Evolutionary conservation across 2,329 filamentous ascomycete genomes (phyloP).

Genomic region (Trichoderma atroviride): DNA sequence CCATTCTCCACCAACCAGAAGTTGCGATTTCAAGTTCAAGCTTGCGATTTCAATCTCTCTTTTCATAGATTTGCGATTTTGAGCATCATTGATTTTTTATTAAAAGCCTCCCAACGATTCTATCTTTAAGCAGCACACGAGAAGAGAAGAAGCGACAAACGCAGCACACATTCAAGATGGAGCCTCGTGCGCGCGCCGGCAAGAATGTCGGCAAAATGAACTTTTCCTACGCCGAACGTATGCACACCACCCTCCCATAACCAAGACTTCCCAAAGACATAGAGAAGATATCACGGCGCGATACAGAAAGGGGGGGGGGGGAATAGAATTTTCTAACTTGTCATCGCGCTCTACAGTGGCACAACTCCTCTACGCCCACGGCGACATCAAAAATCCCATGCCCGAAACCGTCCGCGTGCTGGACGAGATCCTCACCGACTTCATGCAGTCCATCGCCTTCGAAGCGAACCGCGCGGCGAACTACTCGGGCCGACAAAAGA

Average conservation of each 20-base stretch:
- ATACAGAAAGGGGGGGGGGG: not conserved
- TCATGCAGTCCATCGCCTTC: constrained; percentile 91
- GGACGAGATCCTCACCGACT: constrained; percentile 95
- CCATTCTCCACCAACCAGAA: constrained; percentile 16
- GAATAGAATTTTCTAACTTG: not conserved
- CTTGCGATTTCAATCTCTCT: not conserved
- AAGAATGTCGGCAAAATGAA: constrained; percentile 84
- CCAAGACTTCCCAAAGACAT: not conserved
- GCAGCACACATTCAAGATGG: constrained; percentile 54
- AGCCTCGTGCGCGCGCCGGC: constrained; percentile 74
- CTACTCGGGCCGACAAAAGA: constrained; percentile 88
- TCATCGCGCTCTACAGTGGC: constrained; percentile 54
- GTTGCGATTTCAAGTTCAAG: constrained; percentile 12
- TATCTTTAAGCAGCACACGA: not conserved
- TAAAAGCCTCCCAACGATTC: not conserved
- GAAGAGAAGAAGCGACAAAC: not conserved
- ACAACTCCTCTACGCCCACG: constrained; percentile 76
- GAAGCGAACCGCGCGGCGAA: constrained; percentile 83
- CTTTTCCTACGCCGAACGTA: constrained; percentile 72
- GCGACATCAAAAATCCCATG: constrained; percentile 76
- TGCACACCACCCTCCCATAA: constrained; percentile 32
- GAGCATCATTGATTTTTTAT: not conserved
- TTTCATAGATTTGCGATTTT: not conserved
- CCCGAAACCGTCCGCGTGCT: constrained; percentile 83
- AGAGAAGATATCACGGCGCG: not conserved